A percentile compares a stretch with the other conserved stretches of the same genome.
Conservation (phyloP, 768 basidiomycete species). For the Pleurotus pulmonarius region DNA sequence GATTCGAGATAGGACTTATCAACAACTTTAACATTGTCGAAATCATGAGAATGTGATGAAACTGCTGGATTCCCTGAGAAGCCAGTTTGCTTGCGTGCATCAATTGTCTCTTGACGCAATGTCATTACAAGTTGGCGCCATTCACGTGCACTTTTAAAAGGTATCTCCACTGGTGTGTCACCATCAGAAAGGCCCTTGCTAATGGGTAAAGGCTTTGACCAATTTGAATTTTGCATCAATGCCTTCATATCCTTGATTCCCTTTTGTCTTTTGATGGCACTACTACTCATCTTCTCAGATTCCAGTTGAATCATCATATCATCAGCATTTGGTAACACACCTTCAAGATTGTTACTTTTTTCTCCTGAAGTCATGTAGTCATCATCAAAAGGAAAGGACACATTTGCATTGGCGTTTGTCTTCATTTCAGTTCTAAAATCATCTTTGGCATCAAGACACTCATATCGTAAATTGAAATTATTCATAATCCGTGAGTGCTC, state of each 20-base stretch:
- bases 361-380: no score
- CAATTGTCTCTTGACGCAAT: no score
- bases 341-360: not conserved
- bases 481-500: slow-evolving; percentile 14
- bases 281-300: not conserved
- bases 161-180: not conserved
- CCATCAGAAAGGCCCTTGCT: no score
- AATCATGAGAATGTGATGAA: no score
- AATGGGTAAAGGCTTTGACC: no score
- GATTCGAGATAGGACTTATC: no score
- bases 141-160: not conserved
- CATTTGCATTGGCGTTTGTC: not conserved
- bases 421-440: slow-evolving; percentile 16
- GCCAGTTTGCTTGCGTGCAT: no score
- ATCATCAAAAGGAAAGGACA: no score
- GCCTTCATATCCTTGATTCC: not conserved
- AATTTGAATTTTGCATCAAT: not conserved
- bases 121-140: not conserved
- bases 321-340: not conserved
- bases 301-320: not conserved
- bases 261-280: not conserved
- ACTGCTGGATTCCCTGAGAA: no score
- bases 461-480: slow-evolving; percentile 22
- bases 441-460: slow-evolving; percentile 23
- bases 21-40: not conserved